These are phyloP conservation scores for Cylindrotheca closterium DNA, from an alignment of 108 stramenopile genomes.

Conservation along the genomic window DNA sequence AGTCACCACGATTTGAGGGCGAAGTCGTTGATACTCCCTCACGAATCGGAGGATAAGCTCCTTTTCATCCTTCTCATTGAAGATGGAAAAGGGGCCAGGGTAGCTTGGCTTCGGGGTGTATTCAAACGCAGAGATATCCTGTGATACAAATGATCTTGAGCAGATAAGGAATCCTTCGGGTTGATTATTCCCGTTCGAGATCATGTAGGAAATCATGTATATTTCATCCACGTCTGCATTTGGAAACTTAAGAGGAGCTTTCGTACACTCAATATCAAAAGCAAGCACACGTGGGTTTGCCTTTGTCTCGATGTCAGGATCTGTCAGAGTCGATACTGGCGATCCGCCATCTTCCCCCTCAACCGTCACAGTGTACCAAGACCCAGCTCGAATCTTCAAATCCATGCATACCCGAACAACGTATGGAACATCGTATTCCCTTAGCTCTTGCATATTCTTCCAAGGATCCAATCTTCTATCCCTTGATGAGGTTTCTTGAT, in stretches of 20 bases:
- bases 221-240: slow-evolving; percentile 92
- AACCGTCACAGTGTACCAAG: slow-evolving; percentile 94
- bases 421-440: slow-evolving; percentile 99
- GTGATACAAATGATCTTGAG: slow-evolving; percentile 85
- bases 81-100: slow-evolving; percentile 95
- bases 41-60: slow-evolving; percentile 84
- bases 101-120: slow-evolving; percentile 97
- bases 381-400: slow-evolving; percentile 89
- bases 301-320: slow-evolving; percentile 89
- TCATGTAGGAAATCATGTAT: slow-evolving; percentile 99
- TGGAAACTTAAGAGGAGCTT: slow-evolving; percentile 98
- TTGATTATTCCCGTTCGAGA: slow-evolving; percentile 42
- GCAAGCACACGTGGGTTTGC: slow-evolving; percentile 93
- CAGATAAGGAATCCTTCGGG: slow-evolving; percentile 92
- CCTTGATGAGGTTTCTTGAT: too few relatives aligned
- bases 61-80: slow-evolving; percentile 91
- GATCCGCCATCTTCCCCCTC: slow-evolving; percentile 34
- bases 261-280: slow-evolving; percentile 99
- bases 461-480: slow-evolving; percentile 20
- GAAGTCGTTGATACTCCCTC: slow-evolving; percentile 68
- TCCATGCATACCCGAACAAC: slow-evolving; percentile 91
- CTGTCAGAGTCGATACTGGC: slow-evolving; percentile 44
- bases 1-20: slow-evolving; percentile 97
- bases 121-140: slow-evolving; percentile 96
- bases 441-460: slow-evolving; percentile 71